A percentile compares a stretch with the other conserved stretches of the same genome.
Conservation (phyloP, 2,329 filamentous ascomycete species). For the Aspergillus felis region DNA sequence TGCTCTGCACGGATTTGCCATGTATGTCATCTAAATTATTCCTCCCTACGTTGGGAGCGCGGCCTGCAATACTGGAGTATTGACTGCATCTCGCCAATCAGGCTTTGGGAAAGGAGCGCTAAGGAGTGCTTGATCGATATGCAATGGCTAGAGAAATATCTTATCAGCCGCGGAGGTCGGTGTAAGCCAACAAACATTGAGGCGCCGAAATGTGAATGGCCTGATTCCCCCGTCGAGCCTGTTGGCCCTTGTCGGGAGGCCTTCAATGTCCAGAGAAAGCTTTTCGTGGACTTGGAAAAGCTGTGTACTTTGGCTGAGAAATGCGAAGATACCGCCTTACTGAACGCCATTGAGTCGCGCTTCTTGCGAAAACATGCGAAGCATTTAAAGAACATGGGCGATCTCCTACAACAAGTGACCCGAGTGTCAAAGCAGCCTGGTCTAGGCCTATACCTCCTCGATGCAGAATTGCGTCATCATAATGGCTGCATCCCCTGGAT, state of each 20-base stretch:
- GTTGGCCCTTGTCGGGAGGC: slow-evolving; percentile 16
- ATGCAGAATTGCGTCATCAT: slow-evolving; percentile 13
- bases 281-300: slow-evolving; percentile 19
- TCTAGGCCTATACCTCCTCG: slow-evolving; percentile 17
- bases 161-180: slow-evolving; percentile 19
- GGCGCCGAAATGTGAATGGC: slow-evolving; percentile 15
- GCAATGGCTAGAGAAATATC: slow-evolving; percentile 22
- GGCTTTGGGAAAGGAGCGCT: slow-evolving; percentile 18
- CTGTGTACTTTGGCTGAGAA: slow-evolving; percentile 13
- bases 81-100: not conserved
- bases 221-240: slow-evolving; percentile 19
- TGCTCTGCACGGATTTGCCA: slow-evolving; percentile 18
- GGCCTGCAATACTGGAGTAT: not conserved
- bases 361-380: slow-evolving; percentile 19
- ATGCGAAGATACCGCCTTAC: slow-evolving; percentile 10
- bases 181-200: slow-evolving; percentile 20
- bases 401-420: slow-evolving; percentile 19
- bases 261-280: slow-evolving; percentile 12
- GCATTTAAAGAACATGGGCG: slow-evolving; percentile 21
- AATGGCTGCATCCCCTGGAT: slow-evolving; percentile 11
- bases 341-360: slow-evolving; percentile 12
- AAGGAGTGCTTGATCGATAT: slow-evolving; percentile 18
- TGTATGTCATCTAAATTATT: slow-evolving; percentile 9
- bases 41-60: not conserved
- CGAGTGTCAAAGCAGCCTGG: slow-evolving; percentile 22